Base-by-base conservation (phyloP, 345 rosid genomes). In the Cardamine resedifolia region DNA sequence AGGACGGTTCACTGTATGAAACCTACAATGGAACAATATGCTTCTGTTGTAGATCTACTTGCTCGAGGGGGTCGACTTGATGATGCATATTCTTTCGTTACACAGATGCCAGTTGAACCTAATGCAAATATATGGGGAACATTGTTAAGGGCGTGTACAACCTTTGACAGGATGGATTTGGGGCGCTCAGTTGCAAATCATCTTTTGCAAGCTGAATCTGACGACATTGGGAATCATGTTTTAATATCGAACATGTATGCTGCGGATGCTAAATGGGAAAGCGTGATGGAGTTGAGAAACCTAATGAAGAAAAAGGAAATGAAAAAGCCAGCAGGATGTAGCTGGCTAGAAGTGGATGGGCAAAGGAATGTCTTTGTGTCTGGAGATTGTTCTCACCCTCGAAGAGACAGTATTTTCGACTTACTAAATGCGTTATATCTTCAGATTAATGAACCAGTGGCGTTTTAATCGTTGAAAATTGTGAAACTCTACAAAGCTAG, bases 271-370 rank as follows among this genome's bases (percentile, higher is more conserved):
- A 81, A 85, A 74, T 92, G 96, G 98, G 96, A 84, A 58, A 77
- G 65, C 45, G 98, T 90, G 41, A 52, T 83, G 84, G 87, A 88
- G 83, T 70, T 83, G 81, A 88, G 98, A 80, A 90, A 85, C 69
- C 56, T 80, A 71, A 90, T 88, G 91, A 90, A 74, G 76, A 77
- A 52, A 7, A 85, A 83, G 78, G 90, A 85, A 74, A 75, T 90
- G 74, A 84, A 79, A 83, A 92, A 90, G 81, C 85, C 88, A 53
- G 90, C 91, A 7, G 98, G 92, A 66, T 88, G 95, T 80, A 92
- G 98, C 81, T 90, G 98, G 98, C 85, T 92, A 70, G 98, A 92
- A 77, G 81, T 85, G 74, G 90, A 83, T 58, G 84, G 79, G 71
- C 63, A 64, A 75, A 84, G 73, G 77, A 84, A 72, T 74, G 81